A percentile compares a stretch with the other conserved stretches of the same genome.
These are phyloP conservation scores for Persicaria tinctoria DNA, from an alignment of 148 eudicot genomes.

Conservation along the genomic window DNA sequence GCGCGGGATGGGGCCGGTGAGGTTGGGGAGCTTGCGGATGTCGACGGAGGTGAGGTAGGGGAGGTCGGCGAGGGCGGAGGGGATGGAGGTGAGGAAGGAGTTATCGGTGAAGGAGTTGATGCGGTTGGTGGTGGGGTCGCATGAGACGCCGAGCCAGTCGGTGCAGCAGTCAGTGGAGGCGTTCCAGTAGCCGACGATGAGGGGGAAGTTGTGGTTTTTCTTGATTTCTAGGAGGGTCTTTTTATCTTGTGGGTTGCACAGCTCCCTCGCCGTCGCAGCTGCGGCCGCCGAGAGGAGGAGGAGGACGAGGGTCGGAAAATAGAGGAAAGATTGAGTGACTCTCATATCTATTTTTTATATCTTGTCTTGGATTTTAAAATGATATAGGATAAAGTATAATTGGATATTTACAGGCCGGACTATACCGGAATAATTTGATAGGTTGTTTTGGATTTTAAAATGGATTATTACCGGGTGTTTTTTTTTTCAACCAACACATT, in stretches of 20 bases:
- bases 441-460: constrained; percentile 11
- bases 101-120: background rate
- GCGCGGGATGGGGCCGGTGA: constrained; percentile 26
- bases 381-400: no score
- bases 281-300: background rate
- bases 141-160: background rate
- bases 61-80: constrained; percentile 18
- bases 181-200: background rate
- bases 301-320: background rate
- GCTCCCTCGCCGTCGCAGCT: background rate
- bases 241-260: constrained; percentile 9
- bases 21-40: constrained; percentile 23
- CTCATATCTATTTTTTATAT: background rate
- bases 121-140: constrained; percentile 11
- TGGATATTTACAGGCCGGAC: background rate
- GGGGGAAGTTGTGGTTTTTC: constrained; percentile 1
- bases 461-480: no score
- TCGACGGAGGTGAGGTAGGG: constrained; percentile 29
- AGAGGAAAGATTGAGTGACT: background rate
- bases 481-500: no score
- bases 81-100: constrained; percentile 18
- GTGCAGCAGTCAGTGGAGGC: constrained; percentile 13
- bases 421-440: constrained; percentile 2
- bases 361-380: no score
- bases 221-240: background rate